Base-by-base conservation (phyloP, 805 yeast genomes). In the Ogataea pilisensis region DNA sequence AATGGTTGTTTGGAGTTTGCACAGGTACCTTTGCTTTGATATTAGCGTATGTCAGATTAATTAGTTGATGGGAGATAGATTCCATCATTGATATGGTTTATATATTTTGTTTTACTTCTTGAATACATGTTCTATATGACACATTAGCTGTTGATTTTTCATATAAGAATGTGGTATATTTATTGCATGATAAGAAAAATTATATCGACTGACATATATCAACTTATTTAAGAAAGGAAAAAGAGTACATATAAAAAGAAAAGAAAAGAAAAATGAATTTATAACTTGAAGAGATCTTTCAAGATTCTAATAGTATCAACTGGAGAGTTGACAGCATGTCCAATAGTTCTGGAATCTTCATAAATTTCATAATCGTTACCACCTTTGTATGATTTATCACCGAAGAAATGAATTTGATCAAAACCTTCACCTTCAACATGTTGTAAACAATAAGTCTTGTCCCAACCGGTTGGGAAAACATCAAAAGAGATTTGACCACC, bases 381-480 rank as follows among this genome's bases (percentile, higher is more conserved):
- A 63, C 99, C 99, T 71, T 80, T 68, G 75, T 85, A 85, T 52
- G 96, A 77, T 78, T 93, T 93, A 78, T 93, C 99, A 71, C 99
- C 99, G 63, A 93, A 93, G 81, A 93, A 93, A 74, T 93, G 98
- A 58, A 93, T 88, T 56, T 79, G 76, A 60, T 80, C 75, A 73
- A 90, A 93, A 51, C 84, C 80, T 69, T 91, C 96, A 45, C 73
- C 67, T 58, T 70, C 87, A 56, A 93, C 90, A 69, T 91, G 99
- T 69, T 84, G 89, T 64, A 93, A 78, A 69, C 95, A 87, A 75
- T 91, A 93, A 48, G 99, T 93, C 80, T 93, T 93, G 71, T 93
- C 99, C 99, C 99, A 93, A 62, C 99, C 99, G 50, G 96, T 87
- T 73, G 99, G 99, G 91, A 93, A 93, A 50, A 93, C 98, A 61